Evolutionary conservation across 2,329 filamentous ascomycete species (phyloP).

Genomic region (Pestalotiopsis sp.): DNA sequence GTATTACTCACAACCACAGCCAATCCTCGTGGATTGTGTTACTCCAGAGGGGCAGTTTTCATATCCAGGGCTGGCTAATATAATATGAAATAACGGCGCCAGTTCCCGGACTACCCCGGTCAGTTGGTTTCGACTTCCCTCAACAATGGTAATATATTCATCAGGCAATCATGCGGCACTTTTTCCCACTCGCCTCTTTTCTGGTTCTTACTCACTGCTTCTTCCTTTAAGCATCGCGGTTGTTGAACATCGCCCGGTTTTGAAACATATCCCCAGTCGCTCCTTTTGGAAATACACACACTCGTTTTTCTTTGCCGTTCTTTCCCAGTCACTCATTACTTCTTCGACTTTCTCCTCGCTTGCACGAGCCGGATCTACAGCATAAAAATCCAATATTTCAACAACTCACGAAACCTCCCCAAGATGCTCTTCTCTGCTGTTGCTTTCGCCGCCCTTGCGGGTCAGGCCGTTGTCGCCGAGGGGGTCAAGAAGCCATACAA

Average conservation of each 20-base stretch:
- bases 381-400: background rate
- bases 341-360: background rate
- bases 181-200: background rate
- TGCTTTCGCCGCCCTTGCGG: conserved; percentile 25
- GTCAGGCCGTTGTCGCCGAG: conserved; percentile 26
- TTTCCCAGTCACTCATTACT: background rate
- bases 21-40: background rate
- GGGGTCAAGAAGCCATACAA: conserved; percentile 27
- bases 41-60: background rate
- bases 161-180: conserved; percentile 7
- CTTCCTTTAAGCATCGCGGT: background rate
- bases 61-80: conserved; percentile 2
- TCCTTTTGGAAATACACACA: background rate
- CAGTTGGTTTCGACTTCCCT: background rate
- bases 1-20: background rate
- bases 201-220: background rate
- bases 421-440: conserved; percentile 28
- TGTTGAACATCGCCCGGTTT: background rate
- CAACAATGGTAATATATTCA: background rate
- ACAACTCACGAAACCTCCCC: background rate
- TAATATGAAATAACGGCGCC: conserved; percentile 8
- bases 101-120: conserved; percentile 1
- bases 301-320: background rate
- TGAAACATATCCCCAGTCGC: background rate
- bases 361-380: background rate